Conservation (phyloP, 257 asterid genomes). For the Solanum paucissectum region DNA sequence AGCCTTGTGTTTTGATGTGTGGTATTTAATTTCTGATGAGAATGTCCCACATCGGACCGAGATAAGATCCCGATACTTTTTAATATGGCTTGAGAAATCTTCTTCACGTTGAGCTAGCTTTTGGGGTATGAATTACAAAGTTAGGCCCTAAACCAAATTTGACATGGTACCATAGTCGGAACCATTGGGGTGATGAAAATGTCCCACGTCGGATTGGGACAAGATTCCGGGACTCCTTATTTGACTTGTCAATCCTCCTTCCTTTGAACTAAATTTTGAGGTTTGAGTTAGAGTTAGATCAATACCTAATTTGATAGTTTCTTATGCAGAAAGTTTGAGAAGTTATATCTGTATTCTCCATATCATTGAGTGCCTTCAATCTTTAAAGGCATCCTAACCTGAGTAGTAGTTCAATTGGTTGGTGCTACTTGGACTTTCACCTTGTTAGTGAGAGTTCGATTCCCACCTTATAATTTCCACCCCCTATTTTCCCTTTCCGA, state of each 20-base stretch:
- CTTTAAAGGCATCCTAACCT: background rate
- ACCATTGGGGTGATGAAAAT: background rate
- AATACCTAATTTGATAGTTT: background rate
- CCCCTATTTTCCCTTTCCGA: fast-evolving
- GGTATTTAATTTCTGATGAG: background rate
- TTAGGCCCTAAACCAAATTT: background rate
- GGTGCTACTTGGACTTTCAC: background rate
- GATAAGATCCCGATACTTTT: background rate
- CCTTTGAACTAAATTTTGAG: background rate
- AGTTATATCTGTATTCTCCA: background rate
- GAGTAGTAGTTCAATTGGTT: background rate
- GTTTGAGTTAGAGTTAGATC: background rate
- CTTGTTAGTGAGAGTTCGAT: fast-evolving
- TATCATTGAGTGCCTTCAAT: background rate
- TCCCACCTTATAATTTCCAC: background rate
- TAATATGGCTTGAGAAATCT: background rate
- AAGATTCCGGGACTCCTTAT: background rate
- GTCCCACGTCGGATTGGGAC: background rate
- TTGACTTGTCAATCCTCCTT: background rate
- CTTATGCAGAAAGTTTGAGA: background rate
- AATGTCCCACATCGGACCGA: background rate
- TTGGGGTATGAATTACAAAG: fast-evolving
- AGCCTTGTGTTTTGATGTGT: background rate
- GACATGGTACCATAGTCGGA: background rate
- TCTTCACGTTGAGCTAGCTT: background rate